Percentiles rank a stretch among this genome's conserved stretches.
Evolutionary conservation across 805 yeast species (phyloP).

Genomic region (Vanderwaltozyma polyspora): DNA sequence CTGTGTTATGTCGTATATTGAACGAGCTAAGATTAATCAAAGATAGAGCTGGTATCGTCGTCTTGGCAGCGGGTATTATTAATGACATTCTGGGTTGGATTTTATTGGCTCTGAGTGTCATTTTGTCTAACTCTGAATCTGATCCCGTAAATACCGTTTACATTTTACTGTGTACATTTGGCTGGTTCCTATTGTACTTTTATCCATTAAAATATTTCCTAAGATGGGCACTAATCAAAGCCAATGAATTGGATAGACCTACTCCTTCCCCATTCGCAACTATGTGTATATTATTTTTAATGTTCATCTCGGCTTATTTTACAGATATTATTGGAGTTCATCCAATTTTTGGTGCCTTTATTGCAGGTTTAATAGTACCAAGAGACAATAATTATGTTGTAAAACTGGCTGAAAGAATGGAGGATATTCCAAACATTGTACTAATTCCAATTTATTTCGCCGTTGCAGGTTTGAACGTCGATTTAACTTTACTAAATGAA

Average conservation of each 20-base stretch:
- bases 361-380: conserved; percentile 66
- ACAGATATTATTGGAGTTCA: conserved; percentile 81
- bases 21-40: conserved; percentile 60
- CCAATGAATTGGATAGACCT: conserved; percentile 49
- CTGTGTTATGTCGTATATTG: conserved; percentile 68
- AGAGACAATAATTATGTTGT: conserved; percentile 65
- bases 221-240: conserved; percentile 33
- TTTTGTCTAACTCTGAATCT: conserved; percentile 61
- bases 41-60: conserved; percentile 61
- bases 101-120: conserved; percentile 60
- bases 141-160: conserved; percentile 56
- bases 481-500: conserved; percentile 48
- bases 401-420: conserved; percentile 60
- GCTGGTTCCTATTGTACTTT: conserved; percentile 53
- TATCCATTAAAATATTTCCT: conserved; percentile 46
- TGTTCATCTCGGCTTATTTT: conserved; percentile 59
- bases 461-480: conserved; percentile 61
- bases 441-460: conserved; percentile 74
- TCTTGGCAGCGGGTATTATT: conserved; percentile 73
- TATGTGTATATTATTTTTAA: conserved; percentile 41
- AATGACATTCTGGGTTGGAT: conserved; percentile 80
- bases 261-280: conserved; percentile 53
- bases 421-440: conserved; percentile 61
- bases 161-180: conserved; percentile 52
- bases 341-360: conserved; percentile 77